Percentiles rank a stretch among this genome's conserved stretches.
These are phyloP conservation scores for Xylaria palmicola DNA, from an alignment of 495 filamentous ascomycete species.

Conservation along the genomic window DNA sequence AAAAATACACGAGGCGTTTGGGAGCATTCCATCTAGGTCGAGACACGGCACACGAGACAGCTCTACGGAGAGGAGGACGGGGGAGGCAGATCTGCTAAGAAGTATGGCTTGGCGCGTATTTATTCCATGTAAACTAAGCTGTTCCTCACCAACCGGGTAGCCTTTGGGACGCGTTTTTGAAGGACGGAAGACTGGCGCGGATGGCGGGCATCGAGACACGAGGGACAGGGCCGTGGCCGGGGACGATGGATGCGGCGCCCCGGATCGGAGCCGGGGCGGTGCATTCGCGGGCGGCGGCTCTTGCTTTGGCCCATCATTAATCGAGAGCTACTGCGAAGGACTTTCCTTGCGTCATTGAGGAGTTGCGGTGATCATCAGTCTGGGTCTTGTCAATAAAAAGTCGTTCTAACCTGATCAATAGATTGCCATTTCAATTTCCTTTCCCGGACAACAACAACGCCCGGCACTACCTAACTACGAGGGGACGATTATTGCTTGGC, in stretches of 20 bases:
- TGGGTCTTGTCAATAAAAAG: conserved; percentile 30
- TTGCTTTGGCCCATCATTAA: conserved; percentile 13
- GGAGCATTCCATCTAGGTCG: conserved; percentile 11
- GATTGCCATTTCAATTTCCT: not conserved
- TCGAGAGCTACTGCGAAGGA: conserved; percentile 1
- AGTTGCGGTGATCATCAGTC: conserved; percentile 23
- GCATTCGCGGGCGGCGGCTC: not conserved
- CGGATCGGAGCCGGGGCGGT: not conserved
- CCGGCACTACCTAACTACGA: no score
- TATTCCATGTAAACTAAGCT: conserved; percentile 33
- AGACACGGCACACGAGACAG: conserved; percentile 5
- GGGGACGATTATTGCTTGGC: no score
- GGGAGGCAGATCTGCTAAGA: conserved; percentile 21
- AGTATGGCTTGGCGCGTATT: conserved; percentile 20
- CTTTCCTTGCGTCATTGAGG: conserved; percentile 17
- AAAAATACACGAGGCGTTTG: conserved; percentile 14
- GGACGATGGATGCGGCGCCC: not conserved
- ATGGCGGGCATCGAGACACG: not conserved
- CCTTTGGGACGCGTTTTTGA: conserved; percentile 9
- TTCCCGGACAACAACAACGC: no score
- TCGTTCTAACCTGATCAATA: conserved; percentile 18
- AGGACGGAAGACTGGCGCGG: not conserved
- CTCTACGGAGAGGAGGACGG: not conserved
- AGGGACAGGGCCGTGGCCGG: not conserved
- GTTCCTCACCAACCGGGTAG: conserved; percentile 15